These are phyloP conservation scores for Westerdykella aurantiaca DNA, from an alignment of 2,329 filamentous ascomycete species.

Conservation along the genomic window DNA sequence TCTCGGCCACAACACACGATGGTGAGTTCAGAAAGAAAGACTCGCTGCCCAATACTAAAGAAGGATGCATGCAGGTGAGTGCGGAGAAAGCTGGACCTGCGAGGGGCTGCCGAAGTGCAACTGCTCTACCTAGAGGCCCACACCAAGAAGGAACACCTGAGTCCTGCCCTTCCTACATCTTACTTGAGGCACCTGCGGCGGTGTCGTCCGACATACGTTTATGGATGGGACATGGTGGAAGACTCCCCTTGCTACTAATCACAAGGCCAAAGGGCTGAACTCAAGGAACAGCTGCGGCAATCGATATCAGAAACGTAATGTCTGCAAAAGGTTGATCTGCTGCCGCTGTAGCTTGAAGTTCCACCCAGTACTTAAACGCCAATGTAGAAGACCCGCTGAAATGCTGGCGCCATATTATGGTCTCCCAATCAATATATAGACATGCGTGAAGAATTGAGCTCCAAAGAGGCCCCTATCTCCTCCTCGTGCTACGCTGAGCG, in stretches of 20 bases:
- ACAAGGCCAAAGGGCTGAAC: no score
- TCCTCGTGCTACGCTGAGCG: conserved; percentile 20
- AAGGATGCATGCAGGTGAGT: conserved; percentile 9
- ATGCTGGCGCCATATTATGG: background rate
- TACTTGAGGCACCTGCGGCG: no score
- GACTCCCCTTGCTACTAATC: no score
- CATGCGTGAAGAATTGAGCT: no score
- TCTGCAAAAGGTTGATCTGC: no score
- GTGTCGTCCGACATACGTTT: no score
- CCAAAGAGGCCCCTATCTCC: conserved; percentile 13
- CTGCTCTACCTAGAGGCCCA: background rate
- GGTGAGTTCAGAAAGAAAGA: background rate
- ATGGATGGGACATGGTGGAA: no score
- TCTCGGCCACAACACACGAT: background rate
- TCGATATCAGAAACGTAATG: no score
- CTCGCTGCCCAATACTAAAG: background rate
- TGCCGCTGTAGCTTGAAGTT: background rate
- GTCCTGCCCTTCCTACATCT: no score
- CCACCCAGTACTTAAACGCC: background rate
- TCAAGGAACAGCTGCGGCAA: no score
- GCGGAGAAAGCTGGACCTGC: conserved; percentile 9
- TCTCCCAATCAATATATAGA: no score
- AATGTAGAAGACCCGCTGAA: background rate
- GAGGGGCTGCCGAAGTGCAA: conserved; percentile 3
- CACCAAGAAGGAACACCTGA: no score